A percentile compares a stretch with the other conserved stretches of the same genome.
These are phyloP conservation scores for Albugo laibachii DNA, from an alignment of 352 stramenopile genomes.

Conservation along the genomic window DNA sequence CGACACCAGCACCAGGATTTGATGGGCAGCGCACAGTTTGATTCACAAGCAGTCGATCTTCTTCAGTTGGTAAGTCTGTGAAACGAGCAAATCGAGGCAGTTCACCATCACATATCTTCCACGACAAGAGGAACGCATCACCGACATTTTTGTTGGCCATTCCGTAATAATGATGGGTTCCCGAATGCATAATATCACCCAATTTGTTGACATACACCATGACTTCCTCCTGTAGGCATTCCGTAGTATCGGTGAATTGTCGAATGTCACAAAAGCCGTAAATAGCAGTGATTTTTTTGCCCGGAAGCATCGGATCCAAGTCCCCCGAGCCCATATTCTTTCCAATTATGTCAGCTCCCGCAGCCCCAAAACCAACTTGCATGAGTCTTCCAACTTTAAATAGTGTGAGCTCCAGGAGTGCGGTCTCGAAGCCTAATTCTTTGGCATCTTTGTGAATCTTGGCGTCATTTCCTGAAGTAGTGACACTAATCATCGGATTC, in stretches of 20 bases:
- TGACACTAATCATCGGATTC: slow-evolving; percentile 74
- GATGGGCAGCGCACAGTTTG: slow-evolving; percentile 45
- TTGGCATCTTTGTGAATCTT: slow-evolving; percentile 57
- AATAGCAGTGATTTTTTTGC: slow-evolving; percentile 83
- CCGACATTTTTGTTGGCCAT: slow-evolving; percentile 83
- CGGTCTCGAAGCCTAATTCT: slow-evolving; percentile 61
- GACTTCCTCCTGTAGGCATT: slow-evolving; percentile 80
- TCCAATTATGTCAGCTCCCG: slow-evolving; percentile 64
- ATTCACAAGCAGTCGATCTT: slow-evolving; percentile 51
- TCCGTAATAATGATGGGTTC: slow-evolving; percentile 67
- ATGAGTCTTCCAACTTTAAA: slow-evolving; percentile 73
- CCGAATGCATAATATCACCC: slow-evolving; percentile 76
- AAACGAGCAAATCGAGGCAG: slow-evolving; percentile 59
- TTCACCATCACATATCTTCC: slow-evolving; percentile 81
- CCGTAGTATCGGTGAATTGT: slow-evolving; percentile 82
- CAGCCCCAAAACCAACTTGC: slow-evolving; percentile 67
- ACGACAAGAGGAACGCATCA: slow-evolving; percentile 88
- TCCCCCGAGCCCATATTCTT: slow-evolving; percentile 79
- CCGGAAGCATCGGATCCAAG: slow-evolving; percentile 74
- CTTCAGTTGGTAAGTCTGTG: slow-evolving; percentile 50
- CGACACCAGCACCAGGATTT: slow-evolving; percentile 36
- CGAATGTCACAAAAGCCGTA: slow-evolving; percentile 93
- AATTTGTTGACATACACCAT: slow-evolving; percentile 88
- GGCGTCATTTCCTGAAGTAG: slow-evolving; percentile 32
- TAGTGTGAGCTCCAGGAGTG: slow-evolving; percentile 55